phyloP scores from a whole-genome alignment of 257 asterid genomes.

The Schizonepeta tenuifolia region DNA sequence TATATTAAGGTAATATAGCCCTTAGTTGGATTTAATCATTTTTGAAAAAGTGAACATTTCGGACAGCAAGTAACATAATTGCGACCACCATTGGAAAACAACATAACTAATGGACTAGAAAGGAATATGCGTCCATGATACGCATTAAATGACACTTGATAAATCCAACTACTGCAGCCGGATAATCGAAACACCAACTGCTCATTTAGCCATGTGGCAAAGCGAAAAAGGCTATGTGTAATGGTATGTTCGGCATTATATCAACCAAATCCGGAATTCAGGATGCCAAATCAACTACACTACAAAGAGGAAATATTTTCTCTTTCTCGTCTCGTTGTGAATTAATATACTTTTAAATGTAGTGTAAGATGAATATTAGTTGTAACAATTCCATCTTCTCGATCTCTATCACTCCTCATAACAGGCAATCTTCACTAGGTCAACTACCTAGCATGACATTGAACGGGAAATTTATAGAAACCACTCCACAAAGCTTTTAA shows the following conservation, averaged over 20 bases:
- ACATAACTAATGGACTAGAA: background rate
- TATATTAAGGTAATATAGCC: background rate
- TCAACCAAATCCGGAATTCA: background rate
- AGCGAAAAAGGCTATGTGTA: background rate
- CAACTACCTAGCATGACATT: background rate
- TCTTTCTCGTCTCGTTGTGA: background rate
- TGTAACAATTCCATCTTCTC: background rate
- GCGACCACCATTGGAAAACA: background rate
- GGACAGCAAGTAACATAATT: background rate
- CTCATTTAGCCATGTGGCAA: background rate
- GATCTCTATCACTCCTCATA: background rate
- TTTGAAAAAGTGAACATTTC: background rate
- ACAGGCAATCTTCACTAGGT: constrained; percentile 18
- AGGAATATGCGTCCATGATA: background rate
- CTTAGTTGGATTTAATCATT: background rate
- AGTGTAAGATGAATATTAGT: background rate
- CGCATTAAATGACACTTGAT: background rate
- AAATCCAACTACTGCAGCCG: background rate
- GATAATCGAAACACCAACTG: background rate
- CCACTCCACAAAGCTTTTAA: background rate
- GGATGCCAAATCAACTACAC: background rate
- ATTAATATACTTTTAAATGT: background rate
- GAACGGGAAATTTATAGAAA: background rate
- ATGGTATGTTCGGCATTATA: background rate
- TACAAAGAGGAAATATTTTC: background rate